A percentile compares a stretch with the other conserved stretches of the same genome.
These are phyloP conservation scores for Elongisporangium anandrum DNA, from an alignment of 352 stramenopile species.

Conservation along the genomic window DNA sequence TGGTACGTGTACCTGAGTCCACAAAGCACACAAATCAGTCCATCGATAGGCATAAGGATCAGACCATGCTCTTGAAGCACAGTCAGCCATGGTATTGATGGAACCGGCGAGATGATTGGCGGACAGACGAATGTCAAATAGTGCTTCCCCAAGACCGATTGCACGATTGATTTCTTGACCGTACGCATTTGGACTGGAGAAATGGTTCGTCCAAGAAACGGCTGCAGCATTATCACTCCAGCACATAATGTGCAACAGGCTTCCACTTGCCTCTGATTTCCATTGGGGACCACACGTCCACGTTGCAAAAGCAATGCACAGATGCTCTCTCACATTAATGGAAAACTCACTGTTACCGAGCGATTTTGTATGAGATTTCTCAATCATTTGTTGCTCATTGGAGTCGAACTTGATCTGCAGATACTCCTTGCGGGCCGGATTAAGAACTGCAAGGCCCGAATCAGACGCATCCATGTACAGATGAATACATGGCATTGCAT, in stretches of 20 bases:
- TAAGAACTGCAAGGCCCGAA: conserved; percentile 1
- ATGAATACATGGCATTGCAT: not conserved
- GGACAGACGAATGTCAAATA: conserved; percentile 12
- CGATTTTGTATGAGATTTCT: too few species aligned
- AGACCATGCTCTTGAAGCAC: conserved; percentile 13
- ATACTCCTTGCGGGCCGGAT: conserved; percentile 6
- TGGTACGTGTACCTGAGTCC: conserved; percentile 7
- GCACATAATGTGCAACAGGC: conserved; percentile 3
- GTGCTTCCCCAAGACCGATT: conserved; percentile 9
- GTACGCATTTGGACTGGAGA: not conserved
- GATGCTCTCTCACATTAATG: conserved; percentile 1
- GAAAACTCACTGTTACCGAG: not conserved
- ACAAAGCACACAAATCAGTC: conserved; percentile 12
- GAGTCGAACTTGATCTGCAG: conserved; percentile 8
- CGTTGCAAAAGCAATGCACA: not conserved
- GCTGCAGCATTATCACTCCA: conserved; percentile 6
- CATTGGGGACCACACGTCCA: not conserved
- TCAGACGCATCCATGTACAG: conserved; percentile 13
- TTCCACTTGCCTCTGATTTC: not conserved
- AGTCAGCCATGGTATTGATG: conserved; percentile 22
- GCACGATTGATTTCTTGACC: not conserved
- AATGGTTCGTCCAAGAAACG: not conserved
- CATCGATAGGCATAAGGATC: conserved; percentile 5
- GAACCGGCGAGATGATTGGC: conserved; percentile 8
- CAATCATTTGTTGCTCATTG: not conserved